A percentile compares a stretch with the other conserved stretches of the same genome.
Conservation (phyloP, 2,329 filamentous ascomycete species). For the Allantophomopsis cytisporea region DNA sequence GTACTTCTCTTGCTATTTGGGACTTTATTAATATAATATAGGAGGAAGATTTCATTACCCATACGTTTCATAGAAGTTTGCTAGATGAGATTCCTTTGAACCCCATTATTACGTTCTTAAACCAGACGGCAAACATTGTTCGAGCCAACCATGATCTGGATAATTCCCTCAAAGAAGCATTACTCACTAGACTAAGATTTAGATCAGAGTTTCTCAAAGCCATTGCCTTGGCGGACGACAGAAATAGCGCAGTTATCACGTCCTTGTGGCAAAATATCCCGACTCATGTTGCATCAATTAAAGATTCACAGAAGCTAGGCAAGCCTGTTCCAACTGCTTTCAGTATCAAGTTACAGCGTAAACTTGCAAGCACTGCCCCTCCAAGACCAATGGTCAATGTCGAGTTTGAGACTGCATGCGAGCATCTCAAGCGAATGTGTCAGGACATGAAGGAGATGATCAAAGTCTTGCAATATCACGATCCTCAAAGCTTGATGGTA, state of each 20-base stretch:
- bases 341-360: slow-evolving; percentile 81
- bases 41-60: slow-evolving; percentile 95
- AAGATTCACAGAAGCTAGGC: slow-evolving; percentile 46
- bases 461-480: slow-evolving; percentile 51
- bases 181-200: slow-evolving; percentile 28
- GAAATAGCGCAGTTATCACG: slow-evolving; percentile 24
- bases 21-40: slow-evolving; percentile 18
- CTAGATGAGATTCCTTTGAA: slow-evolving; percentile 47
- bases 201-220: slow-evolving; percentile 47
- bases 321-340: slow-evolving; percentile 64
- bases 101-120: slow-evolving; percentile 13
- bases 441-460: slow-evolving; percentile 58
- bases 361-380: slow-evolving; percentile 83
- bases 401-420: slow-evolving; percentile 56
- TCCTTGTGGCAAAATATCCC: slow-evolving; percentile 25
- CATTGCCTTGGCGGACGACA: slow-evolving; percentile 33
- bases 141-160: too few species aligned
- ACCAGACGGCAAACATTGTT: slow-evolving; percentile 15
- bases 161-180: not conserved
- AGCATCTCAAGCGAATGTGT: slow-evolving; percentile 56
- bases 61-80: slow-evolving; percentile 72
- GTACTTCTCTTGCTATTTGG: slow-evolving; percentile 8
- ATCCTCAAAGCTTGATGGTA: slow-evolving; percentile 59
- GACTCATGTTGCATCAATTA: slow-evolving; percentile 36
- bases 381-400: slow-evolving; percentile 79